Percentiles rank a stretch among this genome's conserved stretches.
Evolutionary conservation across 2,329 filamentous ascomycete genomes (phyloP).

Genomic region (Fusarium gaditjirri): DNA sequence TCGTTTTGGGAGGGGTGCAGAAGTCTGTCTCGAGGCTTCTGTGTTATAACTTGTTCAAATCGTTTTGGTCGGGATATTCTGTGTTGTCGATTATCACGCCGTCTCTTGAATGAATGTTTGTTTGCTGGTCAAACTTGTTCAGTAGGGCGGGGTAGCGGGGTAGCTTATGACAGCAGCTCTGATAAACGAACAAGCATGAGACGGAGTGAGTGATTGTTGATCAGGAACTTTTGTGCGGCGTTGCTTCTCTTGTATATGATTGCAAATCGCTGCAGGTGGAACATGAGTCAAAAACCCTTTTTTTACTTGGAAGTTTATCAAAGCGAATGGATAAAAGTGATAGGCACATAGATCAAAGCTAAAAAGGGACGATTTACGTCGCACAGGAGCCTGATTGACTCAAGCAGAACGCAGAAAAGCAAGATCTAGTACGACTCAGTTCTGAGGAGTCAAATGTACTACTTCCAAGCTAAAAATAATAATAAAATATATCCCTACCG

Average conservation of each 20-base stretch:
- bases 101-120: constrained; percentile 14
- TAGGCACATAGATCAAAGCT: neutral
- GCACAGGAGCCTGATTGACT: neutral
- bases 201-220: constrained; percentile 1
- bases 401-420: neutral
- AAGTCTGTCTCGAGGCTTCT: neutral
- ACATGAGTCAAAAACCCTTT: neutral
- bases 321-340: neutral
- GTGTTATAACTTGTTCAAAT: neutral
- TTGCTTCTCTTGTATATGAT: constrained; percentile 1
- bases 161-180: constrained; percentile 42
- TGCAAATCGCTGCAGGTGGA: neutral
- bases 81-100: constrained; percentile 3
- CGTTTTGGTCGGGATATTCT: neutral
- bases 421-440: constrained; percentile 6
- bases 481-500: neutral
- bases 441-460: neutral
- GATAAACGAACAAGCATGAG: constrained; percentile 1
- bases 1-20: neutral
- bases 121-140: constrained; percentile 37
- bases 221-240: constrained; percentile 18
- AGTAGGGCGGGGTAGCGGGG: constrained; percentile 53
- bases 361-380: neutral
- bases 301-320: neutral
- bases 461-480: neutral